A percentile compares a stretch with the other conserved stretches of the same genome.
phyloP scores from a whole-genome alignment of 192 early-diverging fungal species.

The Backusella luteola region DNA sequence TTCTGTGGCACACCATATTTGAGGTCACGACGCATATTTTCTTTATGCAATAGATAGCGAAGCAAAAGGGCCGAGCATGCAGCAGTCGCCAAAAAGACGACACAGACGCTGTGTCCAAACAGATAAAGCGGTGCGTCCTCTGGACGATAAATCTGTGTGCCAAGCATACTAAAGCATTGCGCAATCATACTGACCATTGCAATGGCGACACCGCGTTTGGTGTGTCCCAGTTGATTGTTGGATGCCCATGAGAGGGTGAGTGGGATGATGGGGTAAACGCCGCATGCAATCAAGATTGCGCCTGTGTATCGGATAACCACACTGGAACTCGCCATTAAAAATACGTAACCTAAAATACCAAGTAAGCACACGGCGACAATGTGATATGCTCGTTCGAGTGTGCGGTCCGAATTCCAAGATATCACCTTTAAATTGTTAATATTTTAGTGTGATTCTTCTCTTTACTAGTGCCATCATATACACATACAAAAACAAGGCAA shows the following conservation, averaged over 20 bases:
- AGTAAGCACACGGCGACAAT: conserved; percentile 32
- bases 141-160: conserved; percentile 59
- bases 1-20: conserved; percentile 11
- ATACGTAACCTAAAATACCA: conserved; percentile 44
- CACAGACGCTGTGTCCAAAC: conserved; percentile 42
- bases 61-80: conserved; percentile 21
- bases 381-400: conserved; percentile 43
- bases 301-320: conserved; percentile 26
- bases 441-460: background rate
- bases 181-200: conserved; percentile 52
- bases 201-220: conserved; percentile 56
- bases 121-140: conserved; percentile 50
- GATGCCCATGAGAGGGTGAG: conserved; percentile 51
- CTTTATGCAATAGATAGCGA: conserved; percentile 25
- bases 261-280: conserved; percentile 44
- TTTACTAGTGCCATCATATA: background rate
- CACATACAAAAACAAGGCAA: conserved; percentile 38
- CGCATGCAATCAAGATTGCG: conserved; percentile 37
- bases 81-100: conserved; percentile 18
- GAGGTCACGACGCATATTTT: conserved; percentile 30
- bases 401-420: conserved; percentile 49
- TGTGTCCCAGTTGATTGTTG: conserved; percentile 57
- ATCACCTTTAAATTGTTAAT: conserved; percentile 18
- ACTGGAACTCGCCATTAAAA: conserved; percentile 35
- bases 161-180: conserved; percentile 48